phyloP scores from a whole-genome alignment of 345 rosid species.

The Aethionema arabicum region DNA sequence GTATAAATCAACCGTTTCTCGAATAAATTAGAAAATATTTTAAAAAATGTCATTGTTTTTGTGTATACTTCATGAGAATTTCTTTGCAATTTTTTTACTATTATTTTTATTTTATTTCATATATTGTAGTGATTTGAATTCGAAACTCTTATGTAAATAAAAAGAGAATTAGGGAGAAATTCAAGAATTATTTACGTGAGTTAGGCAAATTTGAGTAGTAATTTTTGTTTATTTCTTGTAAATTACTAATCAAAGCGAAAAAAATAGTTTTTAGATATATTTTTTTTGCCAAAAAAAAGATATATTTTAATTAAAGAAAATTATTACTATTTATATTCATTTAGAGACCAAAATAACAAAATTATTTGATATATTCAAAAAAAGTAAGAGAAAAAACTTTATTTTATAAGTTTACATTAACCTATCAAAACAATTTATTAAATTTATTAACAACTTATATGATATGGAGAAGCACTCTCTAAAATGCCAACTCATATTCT shows the following conservation, averaged over 20 bases:
- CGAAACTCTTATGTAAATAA: constrained; percentile 11
- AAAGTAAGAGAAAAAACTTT: too few species aligned
- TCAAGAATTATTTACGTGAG: constrained; percentile 1
- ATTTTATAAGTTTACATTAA: too few species aligned
- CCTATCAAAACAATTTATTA: too few species aligned
- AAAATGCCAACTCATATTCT: not conserved
- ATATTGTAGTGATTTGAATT: constrained; percentile 24
- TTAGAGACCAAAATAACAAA: too few species aligned
- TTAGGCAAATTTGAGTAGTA: constrained; percentile 11
- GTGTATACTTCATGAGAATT: constrained; percentile 25
- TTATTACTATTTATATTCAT: too few species aligned
- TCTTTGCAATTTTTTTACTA: constrained; percentile 9
- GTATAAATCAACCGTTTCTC: constrained; percentile 36
- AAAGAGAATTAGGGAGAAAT: not conserved
- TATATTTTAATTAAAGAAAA: too few species aligned
- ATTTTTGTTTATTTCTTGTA: not conserved
- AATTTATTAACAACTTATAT: too few species aligned
- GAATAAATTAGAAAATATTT: constrained; percentile 27
- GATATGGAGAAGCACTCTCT: too few species aligned
- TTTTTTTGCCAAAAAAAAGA: too few species aligned
- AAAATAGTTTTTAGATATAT: too few species aligned
- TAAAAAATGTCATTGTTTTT: constrained; percentile 14
- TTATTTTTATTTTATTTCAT: not conserved
- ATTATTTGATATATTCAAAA: too few species aligned
- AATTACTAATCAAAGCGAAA: not conserved